Evolutionary conservation across 768 basidiomycete species (phyloP), one percentile per base, ranked within the genome.

Genomic region (button mushroom (Agaricus bisporus)): DNA sequence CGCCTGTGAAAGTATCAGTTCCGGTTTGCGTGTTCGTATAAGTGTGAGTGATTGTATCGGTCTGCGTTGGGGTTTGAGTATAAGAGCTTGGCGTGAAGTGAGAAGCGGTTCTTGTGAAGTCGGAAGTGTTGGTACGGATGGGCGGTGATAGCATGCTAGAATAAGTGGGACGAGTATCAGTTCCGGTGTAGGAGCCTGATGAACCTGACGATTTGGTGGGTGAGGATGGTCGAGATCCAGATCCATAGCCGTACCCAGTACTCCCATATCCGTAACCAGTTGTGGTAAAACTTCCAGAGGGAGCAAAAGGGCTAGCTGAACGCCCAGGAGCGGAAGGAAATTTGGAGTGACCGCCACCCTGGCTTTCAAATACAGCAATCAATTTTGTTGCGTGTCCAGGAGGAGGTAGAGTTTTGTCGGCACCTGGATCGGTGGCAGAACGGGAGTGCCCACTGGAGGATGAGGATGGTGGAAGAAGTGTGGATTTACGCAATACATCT

Each of bases 311-410:
- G 47, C 74, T 75, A 4, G 71, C 56, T 4, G 72, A 62, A 37
- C 68, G 65, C 39, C 69, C 70, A 1, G 80, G 80, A 37, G 74
- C 68, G 3, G 87, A 87, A 0, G 79, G 63, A 0, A 77, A 70
- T 29, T 86, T 76, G 6, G 76, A 66, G 59, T 85, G 85, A n/a
- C 73, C 65, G 20, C 64, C 68, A 28, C 68, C 67, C 15, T 66
- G 70, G 7, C 77, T 71, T 53, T 73, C 89, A 55, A 90, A 91
- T 26, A 85, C 80, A 0, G 88, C 87, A 37, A 87, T 86, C 46
- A 91, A 76, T 51, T 87, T 83, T 12, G 76, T 85, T 0, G 86
- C 75, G 14, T 85, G 80, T 35, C 83, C 73, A 1, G 80, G 80
- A 42, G 76, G 80, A 45, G 73, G 76, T 39, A 72, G 65, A 25